Conservation (phyloP, 1,284 basidiomycete species). For the Microbotryomycetes sp. region DNA sequence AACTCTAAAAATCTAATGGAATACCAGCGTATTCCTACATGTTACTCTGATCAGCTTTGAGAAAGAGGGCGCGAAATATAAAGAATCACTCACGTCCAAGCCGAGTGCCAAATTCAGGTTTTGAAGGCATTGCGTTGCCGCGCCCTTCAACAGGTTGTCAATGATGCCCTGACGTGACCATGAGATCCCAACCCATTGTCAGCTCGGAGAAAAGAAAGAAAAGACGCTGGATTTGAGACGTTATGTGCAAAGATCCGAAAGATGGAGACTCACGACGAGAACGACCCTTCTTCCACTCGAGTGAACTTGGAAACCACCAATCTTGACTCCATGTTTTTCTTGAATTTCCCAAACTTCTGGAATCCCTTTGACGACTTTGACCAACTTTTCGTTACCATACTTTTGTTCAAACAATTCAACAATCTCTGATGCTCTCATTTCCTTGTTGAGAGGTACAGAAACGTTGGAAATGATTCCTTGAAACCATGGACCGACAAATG, state of each 20-base stretch:
- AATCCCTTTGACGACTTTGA: conserved; percentile 59
- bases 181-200: not conserved
- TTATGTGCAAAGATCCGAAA: not conserved
- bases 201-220: conserved; percentile 14
- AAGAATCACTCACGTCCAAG: conserved; percentile 83
- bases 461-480: conserved; percentile 86
- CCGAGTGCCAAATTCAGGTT: conserved; percentile 93
- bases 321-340: conserved; percentile 76
- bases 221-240: not conserved
- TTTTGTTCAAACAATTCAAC: conserved; percentile 65
- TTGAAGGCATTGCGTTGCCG: conserved; percentile 95
- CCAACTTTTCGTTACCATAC: conserved; percentile 68
- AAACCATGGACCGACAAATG: conserved; percentile 88
- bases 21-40: conserved; percentile 26
- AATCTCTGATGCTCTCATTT: conserved; percentile 63
- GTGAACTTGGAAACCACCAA: conserved; percentile 92
- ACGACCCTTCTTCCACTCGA: conserved; percentile 80
- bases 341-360: conserved; percentile 72
- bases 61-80: not conserved
- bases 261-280: conserved; percentile 59
- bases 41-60: not conserved
- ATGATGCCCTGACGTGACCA: conserved; percentile 76
- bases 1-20: conserved; percentile 19
- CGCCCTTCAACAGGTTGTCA: conserved; percentile 94
- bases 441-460: conserved; percentile 65